Evolutionary conservation across 208 protist genomes (phyloP).

Genomic region (Acanthamoeba triangularis): DNA sequence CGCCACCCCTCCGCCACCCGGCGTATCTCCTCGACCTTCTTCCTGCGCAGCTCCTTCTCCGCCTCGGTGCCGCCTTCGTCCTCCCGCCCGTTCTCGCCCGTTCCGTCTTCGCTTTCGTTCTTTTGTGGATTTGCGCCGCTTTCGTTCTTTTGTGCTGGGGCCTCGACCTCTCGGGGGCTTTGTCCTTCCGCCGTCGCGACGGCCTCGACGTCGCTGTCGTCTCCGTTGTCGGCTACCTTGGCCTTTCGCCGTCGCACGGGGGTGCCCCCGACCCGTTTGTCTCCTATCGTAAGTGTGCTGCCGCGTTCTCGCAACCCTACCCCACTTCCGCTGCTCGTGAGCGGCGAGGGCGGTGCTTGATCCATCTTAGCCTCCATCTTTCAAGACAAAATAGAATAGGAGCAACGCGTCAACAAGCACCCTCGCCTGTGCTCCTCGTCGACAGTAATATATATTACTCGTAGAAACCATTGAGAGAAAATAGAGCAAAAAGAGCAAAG

Average conservation of each 20-base stretch:
- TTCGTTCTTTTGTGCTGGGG: background rate
- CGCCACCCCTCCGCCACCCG: constrained; percentile 5
- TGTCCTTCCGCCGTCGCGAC: background rate
- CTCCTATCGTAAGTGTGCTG: constrained; percentile 38
- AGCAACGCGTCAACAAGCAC: no score
- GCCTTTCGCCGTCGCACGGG: background rate
- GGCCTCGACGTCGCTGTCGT: background rate
- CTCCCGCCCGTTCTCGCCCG: background rate
- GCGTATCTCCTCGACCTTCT: constrained; percentile 61
- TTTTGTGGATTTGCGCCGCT: background rate
- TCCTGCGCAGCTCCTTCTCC: background rate
- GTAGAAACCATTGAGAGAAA: no score
- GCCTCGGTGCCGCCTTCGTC: background rate
- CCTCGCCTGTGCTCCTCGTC: no score
- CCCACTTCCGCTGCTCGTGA: background rate
- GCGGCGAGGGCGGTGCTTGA: background rate
- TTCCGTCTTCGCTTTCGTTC: background rate
- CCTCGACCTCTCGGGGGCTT: background rate
- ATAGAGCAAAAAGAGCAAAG: no score
- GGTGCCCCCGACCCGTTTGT: background rate
- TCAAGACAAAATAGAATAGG: no score
- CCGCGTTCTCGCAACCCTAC: background rate
- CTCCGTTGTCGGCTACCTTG: background rate
- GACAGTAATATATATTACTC: no score
- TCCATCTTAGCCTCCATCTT: background rate